Conservation (phyloP, 805 yeast genomes). For the Saccharomycopsis synnaedendra region DNA sequence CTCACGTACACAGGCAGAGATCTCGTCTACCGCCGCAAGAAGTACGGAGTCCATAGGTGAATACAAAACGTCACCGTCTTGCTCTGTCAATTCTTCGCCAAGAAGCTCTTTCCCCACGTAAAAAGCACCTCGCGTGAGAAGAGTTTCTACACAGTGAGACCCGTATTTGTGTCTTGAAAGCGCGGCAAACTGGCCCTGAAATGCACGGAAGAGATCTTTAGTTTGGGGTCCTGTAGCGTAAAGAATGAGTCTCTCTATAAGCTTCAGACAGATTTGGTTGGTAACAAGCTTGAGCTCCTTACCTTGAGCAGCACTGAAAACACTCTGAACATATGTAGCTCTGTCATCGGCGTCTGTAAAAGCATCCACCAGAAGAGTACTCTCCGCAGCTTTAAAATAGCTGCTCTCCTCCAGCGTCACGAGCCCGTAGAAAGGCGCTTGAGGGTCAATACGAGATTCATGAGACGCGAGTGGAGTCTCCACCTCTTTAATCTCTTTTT, state of each 20-base stretch:
- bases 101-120: conserved; percentile 63
- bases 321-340: conserved; percentile 58
- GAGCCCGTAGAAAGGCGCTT: conserved; percentile 66
- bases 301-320: conserved; percentile 77
- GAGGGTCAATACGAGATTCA: conserved; percentile 18
- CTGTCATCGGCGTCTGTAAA: conserved; percentile 68
- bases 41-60: conserved; percentile 59
- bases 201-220: conserved; percentile 50
- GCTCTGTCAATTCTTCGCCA: conserved; percentile 27
- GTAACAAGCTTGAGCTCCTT: conserved; percentile 88
- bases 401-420: conserved; percentile 78
- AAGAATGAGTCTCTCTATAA: conserved; percentile 77
- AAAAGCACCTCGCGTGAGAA: conserved; percentile 64
- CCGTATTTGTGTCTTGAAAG: conserved; percentile 82
- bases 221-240: conserved; percentile 54
- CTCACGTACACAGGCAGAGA: conserved; percentile 43
- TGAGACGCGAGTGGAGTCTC: conserved; percentile 16
- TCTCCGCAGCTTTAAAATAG: conserved; percentile 88
- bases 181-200: conserved; percentile 64
- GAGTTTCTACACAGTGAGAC: conserved; percentile 87
- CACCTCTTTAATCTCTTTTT: conserved; percentile 1
- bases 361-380: conserved; percentile 70
- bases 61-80: conserved; percentile 25
- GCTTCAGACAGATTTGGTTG: conserved; percentile 88
- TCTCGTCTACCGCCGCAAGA: conserved; percentile 52